Base-by-base conservation (phyloP, 2,329 filamentous ascomycete genomes). In the Emydomyces testavorans region DNA sequence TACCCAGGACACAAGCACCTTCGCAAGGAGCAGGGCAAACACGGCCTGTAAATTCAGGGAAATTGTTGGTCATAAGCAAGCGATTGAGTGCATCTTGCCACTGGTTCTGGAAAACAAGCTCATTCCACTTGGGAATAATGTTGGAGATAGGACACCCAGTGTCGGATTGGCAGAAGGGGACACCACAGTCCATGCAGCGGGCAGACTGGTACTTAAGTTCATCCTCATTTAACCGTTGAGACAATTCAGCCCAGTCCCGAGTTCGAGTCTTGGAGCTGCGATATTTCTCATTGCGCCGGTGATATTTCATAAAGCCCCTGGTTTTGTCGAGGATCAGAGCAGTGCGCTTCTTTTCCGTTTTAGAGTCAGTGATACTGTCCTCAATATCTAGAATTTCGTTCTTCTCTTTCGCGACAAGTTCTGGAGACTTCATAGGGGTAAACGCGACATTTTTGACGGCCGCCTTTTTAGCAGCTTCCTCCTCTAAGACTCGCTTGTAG, bases 141-240 rank as follows among this genome's bases (percentile, higher is more conserved):
- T 96, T 96, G 57, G 82, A 88, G 65, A 95, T 95, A 1, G 90
- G 90, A 64, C 90, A 96, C 41, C 90, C 90, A 54, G 85, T 88
- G 58, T 96, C 90, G 16, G 88, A 94, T 67, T 96, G 90, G 60
- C 90, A 96, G 77, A 96, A 96, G 1, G 90, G 90, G 52, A 96
- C 89, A 78, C 90, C 90, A 53, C 90, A 96, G 71, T 96, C 90
- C 90, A 96, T 96, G 74, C 90, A 96, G 55, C 90, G 85, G 52
- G 90, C 90, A 39, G 88, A 83, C 69, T 96, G 90, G 63, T 94
- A 95, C 72, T 95, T 95, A 55, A 95, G 79, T 70, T 94, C 88
- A 57, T 95, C 90, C 67, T 94, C 88, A 55, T 85, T 87, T 41
- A 96, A 77, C 50, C 90, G 84, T 60, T 79, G 79, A 50, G 83